Conservation (phyloP, 1,284 basidiomycete species). For the Cutaneotrichosporon cyanovorans region DNA sequence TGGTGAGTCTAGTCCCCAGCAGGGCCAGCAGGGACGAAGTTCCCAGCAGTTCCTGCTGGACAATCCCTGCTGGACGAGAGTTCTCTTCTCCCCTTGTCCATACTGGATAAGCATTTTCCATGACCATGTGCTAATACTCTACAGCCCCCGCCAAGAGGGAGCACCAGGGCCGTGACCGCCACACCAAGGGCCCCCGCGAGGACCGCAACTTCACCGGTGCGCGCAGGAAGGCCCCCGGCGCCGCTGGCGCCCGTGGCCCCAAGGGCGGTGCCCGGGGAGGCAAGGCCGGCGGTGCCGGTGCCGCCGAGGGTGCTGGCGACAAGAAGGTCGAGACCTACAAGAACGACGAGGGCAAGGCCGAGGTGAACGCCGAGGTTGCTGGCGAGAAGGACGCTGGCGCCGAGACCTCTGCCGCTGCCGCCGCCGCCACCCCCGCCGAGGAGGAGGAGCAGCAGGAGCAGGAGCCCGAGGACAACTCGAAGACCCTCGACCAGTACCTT, state of each 20-base stretch:
- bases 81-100: background rate
- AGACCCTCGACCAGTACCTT: constrained; percentile 48
- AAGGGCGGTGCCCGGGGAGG: constrained; percentile 25
- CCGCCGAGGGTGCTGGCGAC: constrained; percentile 57
- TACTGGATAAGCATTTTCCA: no score
- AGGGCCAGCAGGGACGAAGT: no score
- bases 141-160: constrained; percentile 28
- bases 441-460: constrained; percentile 41
- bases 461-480: constrained; percentile 90
- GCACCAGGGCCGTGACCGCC: constrained; percentile 34
- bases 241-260: constrained; percentile 32
- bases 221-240: constrained; percentile 29
- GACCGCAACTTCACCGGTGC: constrained; percentile 26
- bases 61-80: no score
- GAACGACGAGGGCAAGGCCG: constrained; percentile 70
- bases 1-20: constrained; percentile 31
- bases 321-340: constrained; percentile 92
- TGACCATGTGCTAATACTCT: background rate
- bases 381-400: constrained; percentile 42
- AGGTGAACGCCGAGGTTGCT: constrained; percentile 53
- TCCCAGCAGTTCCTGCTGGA: no score
- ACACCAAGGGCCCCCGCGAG: constrained; percentile 43
- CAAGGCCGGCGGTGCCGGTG: constrained; percentile 16
- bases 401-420: constrained; percentile 23
- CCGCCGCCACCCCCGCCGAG: constrained; percentile 38